phyloP scores from a whole-genome alignment of 2,329 filamentous ascomycete genomes.

The Alternaria consortialis region DNA sequence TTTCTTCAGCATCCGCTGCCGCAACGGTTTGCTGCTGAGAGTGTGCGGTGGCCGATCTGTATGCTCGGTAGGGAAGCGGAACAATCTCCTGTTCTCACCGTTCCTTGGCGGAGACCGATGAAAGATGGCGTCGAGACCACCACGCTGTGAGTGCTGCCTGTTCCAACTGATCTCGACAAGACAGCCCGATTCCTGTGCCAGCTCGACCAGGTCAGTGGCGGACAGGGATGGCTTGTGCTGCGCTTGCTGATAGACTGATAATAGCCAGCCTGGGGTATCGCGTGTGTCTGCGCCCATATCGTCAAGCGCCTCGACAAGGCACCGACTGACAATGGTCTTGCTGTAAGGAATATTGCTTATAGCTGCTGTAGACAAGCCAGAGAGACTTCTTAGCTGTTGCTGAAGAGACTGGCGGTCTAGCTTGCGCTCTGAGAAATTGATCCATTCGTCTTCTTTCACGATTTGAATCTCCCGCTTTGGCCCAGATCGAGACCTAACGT shows the following conservation, averaged over 20 bases:
- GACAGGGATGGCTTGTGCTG: not conserved
- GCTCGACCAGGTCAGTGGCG: not conserved
- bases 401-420: not conserved
- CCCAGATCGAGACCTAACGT: not conserved
- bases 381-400: not conserved
- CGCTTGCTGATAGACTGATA: not conserved
- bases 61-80: conserved; percentile 3
- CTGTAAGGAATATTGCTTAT: conserved; percentile 7
- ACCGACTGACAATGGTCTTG: not conserved
- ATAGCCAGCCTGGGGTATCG: not conserved
- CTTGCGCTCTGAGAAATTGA: not conserved
- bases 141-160: conserved; percentile 8
- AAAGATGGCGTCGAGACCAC: conserved; percentile 10
- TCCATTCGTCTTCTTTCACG: no score
- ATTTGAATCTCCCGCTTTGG: not conserved
- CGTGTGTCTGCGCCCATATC: not conserved
- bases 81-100: not conserved
- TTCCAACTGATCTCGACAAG: conserved; percentile 11
- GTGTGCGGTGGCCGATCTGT: not conserved
- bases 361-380: not conserved
- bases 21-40: not conserved
- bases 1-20: conserved; percentile 1
- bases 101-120: not conserved
- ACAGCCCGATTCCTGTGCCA: conserved; percentile 2
- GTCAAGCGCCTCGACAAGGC: not conserved